These are phyloP conservation scores for Xylaria sp. DNA, from an alignment of 2,329 filamentous ascomycete species.

Conservation along the genomic window DNA sequence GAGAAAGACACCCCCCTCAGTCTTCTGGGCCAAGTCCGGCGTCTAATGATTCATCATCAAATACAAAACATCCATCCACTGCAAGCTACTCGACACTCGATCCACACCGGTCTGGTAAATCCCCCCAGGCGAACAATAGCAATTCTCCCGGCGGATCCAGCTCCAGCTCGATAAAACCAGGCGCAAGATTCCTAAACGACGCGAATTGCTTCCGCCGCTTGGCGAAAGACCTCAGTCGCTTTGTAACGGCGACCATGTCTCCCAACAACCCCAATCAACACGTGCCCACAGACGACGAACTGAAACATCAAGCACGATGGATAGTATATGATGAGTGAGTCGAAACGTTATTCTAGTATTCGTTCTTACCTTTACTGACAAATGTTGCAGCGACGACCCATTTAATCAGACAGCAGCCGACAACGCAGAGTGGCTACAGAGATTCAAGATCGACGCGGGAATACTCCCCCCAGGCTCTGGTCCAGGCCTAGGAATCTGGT, in stretches of 20 bases:
- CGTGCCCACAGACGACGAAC: constrained; percentile 68
- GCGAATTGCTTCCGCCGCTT: constrained; percentile 70
- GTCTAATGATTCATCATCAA: constrained; percentile 35
- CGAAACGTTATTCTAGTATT: not conserved
- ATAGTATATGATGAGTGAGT: constrained; percentile 71
- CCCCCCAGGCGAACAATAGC: constrained; percentile 13
- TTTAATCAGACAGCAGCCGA: constrained; percentile 74
- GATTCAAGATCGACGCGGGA: constrained; percentile 70
- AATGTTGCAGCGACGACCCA: constrained; percentile 64
- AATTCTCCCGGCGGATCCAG: constrained; percentile 26
- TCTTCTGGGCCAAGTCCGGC: constrained; percentile 43
- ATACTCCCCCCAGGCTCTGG: constrained; percentile 61
- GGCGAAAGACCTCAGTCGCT: constrained; percentile 64
- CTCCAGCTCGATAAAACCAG: constrained; percentile 42
- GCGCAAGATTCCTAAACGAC: constrained; percentile 65
- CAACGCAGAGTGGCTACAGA: constrained; percentile 71
- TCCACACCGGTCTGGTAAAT: constrained; percentile 1
- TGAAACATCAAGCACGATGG: constrained; percentile 73
- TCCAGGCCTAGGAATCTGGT: constrained; percentile 59
- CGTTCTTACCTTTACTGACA: not conserved
- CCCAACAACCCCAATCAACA: constrained; percentile 70
- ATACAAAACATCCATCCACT: constrained; percentile 16
- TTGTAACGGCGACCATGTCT: constrained; percentile 64
- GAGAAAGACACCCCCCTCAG: constrained; percentile 55
- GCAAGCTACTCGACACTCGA: constrained; percentile 15